These are phyloP conservation scores for Penicillium antarcticum DNA, from an alignment of 495 filamentous ascomycete species.

Conservation along the genomic window DNA sequence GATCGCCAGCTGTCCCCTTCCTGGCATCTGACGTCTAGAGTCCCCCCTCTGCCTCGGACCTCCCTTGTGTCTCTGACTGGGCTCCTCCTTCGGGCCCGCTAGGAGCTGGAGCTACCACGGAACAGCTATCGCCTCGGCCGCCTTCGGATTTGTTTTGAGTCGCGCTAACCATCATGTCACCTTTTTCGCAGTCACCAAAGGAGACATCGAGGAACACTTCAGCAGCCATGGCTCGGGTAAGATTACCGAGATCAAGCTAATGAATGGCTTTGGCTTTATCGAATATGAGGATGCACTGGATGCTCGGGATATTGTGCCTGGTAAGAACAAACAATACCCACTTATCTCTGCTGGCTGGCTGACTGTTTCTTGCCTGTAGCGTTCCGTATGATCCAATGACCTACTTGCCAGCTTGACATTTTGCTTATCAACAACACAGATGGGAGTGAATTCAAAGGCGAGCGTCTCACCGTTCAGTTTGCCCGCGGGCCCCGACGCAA, in stretches of 20 bases:
- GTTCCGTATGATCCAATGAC: slow-evolving; percentile 47
- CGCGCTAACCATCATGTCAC: slow-evolving; percentile 12
- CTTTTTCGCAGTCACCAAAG: slow-evolving; percentile 75
- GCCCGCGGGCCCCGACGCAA: slow-evolving; percentile 89
- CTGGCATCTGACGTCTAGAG: slow-evolving; percentile 14
- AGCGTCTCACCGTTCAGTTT: slow-evolving; percentile 95
- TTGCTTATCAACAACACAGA: slow-evolving; percentile 52
- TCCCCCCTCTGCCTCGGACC: neutral
- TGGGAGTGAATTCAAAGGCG: slow-evolving; percentile 96
- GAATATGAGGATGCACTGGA: slow-evolving; percentile 98
- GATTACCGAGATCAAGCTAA: slow-evolving; percentile 98
- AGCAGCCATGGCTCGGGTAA: slow-evolving; percentile 91
- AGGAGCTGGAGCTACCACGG: slow-evolving; percentile 1
- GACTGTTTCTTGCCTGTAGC: slow-evolving; percentile 29
- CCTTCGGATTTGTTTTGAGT: slow-evolving; percentile 7
- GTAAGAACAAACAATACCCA: slow-evolving; percentile 47
- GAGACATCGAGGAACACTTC: slow-evolving; percentile 95
- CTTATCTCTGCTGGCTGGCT: slow-evolving; percentile 9
- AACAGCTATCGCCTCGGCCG: neutral
- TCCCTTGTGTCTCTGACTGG: too few relatives aligned
- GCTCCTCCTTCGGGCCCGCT: neutral
- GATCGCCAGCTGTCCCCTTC: slow-evolving; percentile 6
- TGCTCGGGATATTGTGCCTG: slow-evolving; percentile 94
- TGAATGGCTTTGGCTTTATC: slow-evolving; percentile 99
- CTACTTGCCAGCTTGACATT: slow-evolving; percentile 2